phyloP scores from a whole-genome alignment of 306 rosid genomes.

The Delonix regia region DNA sequence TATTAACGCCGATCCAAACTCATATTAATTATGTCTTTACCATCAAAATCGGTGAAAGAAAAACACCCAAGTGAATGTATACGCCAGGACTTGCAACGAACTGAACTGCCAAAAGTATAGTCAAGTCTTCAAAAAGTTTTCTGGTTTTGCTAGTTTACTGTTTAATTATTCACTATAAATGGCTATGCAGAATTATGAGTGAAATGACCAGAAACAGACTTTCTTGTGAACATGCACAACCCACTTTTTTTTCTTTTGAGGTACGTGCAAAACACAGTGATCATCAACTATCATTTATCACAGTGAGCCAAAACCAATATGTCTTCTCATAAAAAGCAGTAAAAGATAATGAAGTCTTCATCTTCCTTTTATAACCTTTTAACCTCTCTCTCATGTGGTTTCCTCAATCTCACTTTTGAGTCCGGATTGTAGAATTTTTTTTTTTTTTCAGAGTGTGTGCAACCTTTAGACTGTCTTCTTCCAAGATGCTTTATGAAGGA shows the following conservation, averaged over 20 bases:
- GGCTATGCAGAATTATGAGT: not conserved
- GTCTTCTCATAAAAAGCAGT: not conserved
- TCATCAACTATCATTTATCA: not conserved
- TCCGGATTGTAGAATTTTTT: not conserved
- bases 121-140: not conserved
- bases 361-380: not conserved
- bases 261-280: not conserved
- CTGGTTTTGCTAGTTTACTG: not conserved
- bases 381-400: not conserved
- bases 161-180: not conserved
- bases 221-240: not conserved
- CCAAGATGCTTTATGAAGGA: conserved; percentile 4
- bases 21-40: no score
- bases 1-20: no score
- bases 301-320: not conserved
- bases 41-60: not conserved
- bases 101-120: not conserved
- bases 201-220: not conserved
- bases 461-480: not conserved
- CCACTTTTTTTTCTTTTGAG: not conserved
- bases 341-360: not conserved
- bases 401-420: not conserved
- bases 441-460: not conserved
- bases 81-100: not conserved
- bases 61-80: not conserved